Base-by-base conservation (phyloP, 1,139 yeast genomes). In the Pichia sorboxylosa region DNA sequence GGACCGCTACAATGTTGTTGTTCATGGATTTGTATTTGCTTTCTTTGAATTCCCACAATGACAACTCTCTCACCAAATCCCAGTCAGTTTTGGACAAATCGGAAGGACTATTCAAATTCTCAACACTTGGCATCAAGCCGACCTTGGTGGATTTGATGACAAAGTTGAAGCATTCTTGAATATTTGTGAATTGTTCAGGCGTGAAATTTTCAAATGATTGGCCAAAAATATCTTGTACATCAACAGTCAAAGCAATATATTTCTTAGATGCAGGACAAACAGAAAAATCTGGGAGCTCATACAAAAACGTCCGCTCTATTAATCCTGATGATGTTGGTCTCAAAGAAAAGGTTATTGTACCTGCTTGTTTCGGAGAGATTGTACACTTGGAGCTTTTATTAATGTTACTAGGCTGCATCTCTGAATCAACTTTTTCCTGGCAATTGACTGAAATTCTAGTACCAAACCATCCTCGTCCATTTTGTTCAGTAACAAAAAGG, bases 121-220 rank as follows among this genome's bases (percentile, higher is more conserved):
- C 25, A 11, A 33, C 31, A 8, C 28, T 18, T 5, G 9, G n/a
- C 1, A 40, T 13, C 1, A 35, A 11, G 5, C 28, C 24, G 9
- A 14, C 16, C 4, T 16, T 10, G 3, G 33, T 21, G 16, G 27
- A 24, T 2, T 25, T 6, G 13, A 28, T 28, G 4, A 48, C 29
- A 27, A 44, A 48, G 3, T 41, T 37, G 26, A 49, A 47, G 9
- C 46, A 41, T 6, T 19, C 8, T 5, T 31, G n/a, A 6, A 50
- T 42, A 27, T 47, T 48, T 1, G 32, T 33, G 26, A 33, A 48
- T 31, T 50, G 54, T 14, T 15, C 4, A 3, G 39, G 38, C 1
- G 39, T 30, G 7, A 50, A 38, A 3, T 32, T 28, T 4, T 41
- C 41, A 22, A 49, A 31, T 10, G 35, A 27, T 9, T 44, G 33